Percentiles rank a stretch among this genome's conserved stretches.
Conservation (phyloP, 176 grass and related monocot genomes). For the Oryza meyeriana region DNA sequence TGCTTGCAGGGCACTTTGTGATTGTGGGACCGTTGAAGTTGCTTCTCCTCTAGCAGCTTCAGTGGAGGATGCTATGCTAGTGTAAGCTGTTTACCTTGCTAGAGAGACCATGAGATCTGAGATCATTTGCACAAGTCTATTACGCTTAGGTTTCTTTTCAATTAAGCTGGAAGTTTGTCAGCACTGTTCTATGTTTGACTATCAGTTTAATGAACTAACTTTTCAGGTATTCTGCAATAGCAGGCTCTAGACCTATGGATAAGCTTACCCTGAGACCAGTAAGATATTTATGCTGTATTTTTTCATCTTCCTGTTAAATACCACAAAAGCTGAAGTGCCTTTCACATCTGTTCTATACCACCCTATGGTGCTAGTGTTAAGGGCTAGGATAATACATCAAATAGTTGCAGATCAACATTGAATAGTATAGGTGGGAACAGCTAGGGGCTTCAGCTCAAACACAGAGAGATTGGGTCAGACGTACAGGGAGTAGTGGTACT, state of each 20-base stretch:
- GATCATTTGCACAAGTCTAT: neutral
- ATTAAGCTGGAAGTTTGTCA: slow-evolving; percentile 8
- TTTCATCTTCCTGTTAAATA: slow-evolving; percentile 29
- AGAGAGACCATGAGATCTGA: neutral
- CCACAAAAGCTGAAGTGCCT: slow-evolving; percentile 14
- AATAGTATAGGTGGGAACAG: too few species aligned
- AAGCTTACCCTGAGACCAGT: slow-evolving; percentile 71
- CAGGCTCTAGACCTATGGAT: slow-evolving; percentile 60
- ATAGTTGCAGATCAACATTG: too few species aligned
- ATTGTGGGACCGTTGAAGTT: slow-evolving; percentile 94
- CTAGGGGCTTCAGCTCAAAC: too few species aligned
- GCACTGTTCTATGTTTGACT: neutral
- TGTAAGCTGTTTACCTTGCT: slow-evolving; percentile 59
- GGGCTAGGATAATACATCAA: too few species aligned
- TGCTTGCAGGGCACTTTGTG: slow-evolving; percentile 71
- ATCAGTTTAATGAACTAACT: neutral
- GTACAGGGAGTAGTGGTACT: too few species aligned
- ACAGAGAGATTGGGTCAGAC: too few species aligned
- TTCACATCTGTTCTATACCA: slow-evolving; percentile 1
- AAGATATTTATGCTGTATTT: slow-evolving; percentile 26
- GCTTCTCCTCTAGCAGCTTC: slow-evolving; percentile 86
- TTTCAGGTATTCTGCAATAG: slow-evolving; percentile 88
- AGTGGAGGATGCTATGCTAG: slow-evolving; percentile 83
- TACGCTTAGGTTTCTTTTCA: slow-evolving; percentile 9
- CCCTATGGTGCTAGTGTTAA: neutral